Evolutionary conservation across 2,329 filamentous ascomycete species (phyloP).

Genomic region (Dothideomycetes sp.): DNA sequence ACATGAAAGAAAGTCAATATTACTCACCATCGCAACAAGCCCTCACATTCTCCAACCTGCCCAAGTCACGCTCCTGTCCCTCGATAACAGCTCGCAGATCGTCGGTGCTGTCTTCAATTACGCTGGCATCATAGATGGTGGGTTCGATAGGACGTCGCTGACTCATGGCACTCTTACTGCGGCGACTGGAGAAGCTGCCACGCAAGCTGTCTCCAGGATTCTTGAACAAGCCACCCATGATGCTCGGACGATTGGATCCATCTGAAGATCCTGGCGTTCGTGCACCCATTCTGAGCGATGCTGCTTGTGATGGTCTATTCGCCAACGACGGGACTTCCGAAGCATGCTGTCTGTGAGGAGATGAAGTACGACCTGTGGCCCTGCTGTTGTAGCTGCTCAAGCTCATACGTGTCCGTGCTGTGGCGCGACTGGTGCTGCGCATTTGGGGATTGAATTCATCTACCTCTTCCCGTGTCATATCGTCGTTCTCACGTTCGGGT

Average conservation of each 20-base stretch:
- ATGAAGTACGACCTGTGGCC: constrained; percentile 53
- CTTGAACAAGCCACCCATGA: constrained; percentile 39
- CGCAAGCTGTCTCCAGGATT: constrained; percentile 26
- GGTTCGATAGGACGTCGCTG: constrained; percentile 20
- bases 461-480: constrained; percentile 51
- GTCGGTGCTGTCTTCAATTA: constrained; percentile 63
- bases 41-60: constrained; percentile 85
- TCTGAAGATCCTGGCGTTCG: constrained; percentile 3
- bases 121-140: constrained; percentile 43
- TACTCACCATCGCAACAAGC: constrained; percentile 91
- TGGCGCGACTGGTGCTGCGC: constrained; percentile 43
- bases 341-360: constrained; percentile 37
- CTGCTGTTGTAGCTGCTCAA: constrained; percentile 37
- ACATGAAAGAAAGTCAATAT: not conserved
- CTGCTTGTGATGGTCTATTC: constrained; percentile 9
- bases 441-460: constrained; percentile 70
- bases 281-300: constrained; percentile 3
- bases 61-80: constrained; percentile 61
- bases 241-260: constrained; percentile 18
- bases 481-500: constrained; percentile 38
- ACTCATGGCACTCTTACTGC: constrained; percentile 30
- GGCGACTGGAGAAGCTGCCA: constrained; percentile 41
- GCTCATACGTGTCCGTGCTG: constrained; percentile 37
- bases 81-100: constrained; percentile 68
- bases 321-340: constrained; percentile 16